These are phyloP conservation scores for Hypholoma fasciculare DNA, from an alignment of 768 basidiomycete genomes.

Conservation along the genomic window DNA sequence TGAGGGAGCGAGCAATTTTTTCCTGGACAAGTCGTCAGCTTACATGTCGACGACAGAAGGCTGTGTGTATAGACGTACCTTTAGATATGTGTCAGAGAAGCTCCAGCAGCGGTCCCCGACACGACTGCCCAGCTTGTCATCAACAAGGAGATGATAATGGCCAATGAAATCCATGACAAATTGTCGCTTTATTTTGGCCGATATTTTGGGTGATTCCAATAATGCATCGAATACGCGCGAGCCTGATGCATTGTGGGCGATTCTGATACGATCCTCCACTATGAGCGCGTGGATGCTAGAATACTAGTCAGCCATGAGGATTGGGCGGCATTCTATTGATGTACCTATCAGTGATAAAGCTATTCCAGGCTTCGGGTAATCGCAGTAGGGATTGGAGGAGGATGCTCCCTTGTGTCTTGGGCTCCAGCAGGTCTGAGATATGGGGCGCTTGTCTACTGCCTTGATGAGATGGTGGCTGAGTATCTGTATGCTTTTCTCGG, in stretches of 20 bases:
- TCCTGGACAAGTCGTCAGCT: conserved; percentile 50
- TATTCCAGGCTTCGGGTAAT: conserved; percentile 66
- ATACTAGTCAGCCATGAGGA: background rate
- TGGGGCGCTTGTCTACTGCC: conserved; percentile 11
- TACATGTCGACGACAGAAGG: conserved; percentile 4
- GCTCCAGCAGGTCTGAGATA: conserved; percentile 44
- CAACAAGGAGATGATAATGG: conserved; percentile 76
- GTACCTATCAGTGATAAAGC: conserved; percentile 70
- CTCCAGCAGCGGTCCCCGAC: conserved; percentile 92
- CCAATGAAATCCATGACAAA: conserved; percentile 78
- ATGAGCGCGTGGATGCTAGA: conserved; percentile 59
- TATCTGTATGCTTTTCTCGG: conserved; percentile 7
- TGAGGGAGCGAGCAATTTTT: conserved; percentile 84
- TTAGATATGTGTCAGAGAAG: conserved; percentile 89
- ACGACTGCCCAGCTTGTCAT: conserved; percentile 89
- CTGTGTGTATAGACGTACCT: conserved; percentile 46
- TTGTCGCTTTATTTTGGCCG: conserved; percentile 63
- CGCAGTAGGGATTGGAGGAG: conserved; percentile 82
- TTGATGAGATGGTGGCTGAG: conserved; percentile 16
- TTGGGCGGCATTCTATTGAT: conserved; percentile 3
- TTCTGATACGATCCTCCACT: conserved; percentile 54
- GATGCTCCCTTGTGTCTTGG: conserved; percentile 82
- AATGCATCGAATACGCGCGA: conserved; percentile 82
- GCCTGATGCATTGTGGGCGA: conserved; percentile 56
- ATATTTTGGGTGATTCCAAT: conserved; percentile 66